A percentile compares a stretch with the other conserved stretches of the same genome.
Conservation (phyloP, 1,139 yeast species). For the Fermentozyma sake region DNA sequence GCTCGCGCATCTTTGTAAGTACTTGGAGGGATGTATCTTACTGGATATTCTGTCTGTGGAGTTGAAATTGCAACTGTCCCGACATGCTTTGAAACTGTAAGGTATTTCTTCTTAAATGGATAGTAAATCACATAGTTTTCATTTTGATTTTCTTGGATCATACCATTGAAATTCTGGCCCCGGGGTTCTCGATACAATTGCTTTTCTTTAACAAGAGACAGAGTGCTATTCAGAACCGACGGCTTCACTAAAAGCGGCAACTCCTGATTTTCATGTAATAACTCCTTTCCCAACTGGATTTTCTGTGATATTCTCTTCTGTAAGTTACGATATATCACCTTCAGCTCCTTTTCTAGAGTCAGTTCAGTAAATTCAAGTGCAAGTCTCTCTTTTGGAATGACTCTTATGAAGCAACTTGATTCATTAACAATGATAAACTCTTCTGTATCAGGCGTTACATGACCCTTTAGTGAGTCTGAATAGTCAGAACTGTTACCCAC, state of each 20-base stretch:
- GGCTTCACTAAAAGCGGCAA: slow-evolving; percentile 10
- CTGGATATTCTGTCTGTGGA: slow-evolving; percentile 11
- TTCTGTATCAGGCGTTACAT: slow-evolving; percentile 8
- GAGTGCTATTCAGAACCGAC: no score
- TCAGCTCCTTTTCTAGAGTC: slow-evolving; percentile 10
- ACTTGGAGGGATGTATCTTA: slow-evolving; percentile 12
- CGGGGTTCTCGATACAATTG: slow-evolving; percentile 12
- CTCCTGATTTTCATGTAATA: slow-evolving; percentile 1
- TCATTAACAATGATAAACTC: slow-evolving; percentile 22
- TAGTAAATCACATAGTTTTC: slow-evolving; percentile 10
- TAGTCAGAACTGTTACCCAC: slow-evolving; percentile 31
- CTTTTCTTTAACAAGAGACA: slow-evolving; percentile 14
- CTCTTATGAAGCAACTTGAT: slow-evolving; percentile 18
- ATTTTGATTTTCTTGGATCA: background rate
- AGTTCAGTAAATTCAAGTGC: slow-evolving; percentile 8
- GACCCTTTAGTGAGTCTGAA: slow-evolving; percentile 11
- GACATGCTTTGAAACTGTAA: slow-evolving; percentile 18
- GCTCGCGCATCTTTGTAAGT: no score
- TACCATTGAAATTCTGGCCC: slow-evolving; percentile 1
- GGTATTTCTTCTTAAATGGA: slow-evolving; percentile 17
- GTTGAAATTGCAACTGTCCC: slow-evolving; percentile 17
- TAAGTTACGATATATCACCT: slow-evolving; percentile 13
- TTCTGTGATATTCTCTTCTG: slow-evolving; percentile 12
- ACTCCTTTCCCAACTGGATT: slow-evolving; percentile 13
- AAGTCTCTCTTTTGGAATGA: slow-evolving; percentile 16